A percentile compares a stretch with the other conserved stretches of the same genome.
These are phyloP conservation scores for Endocarpon pusillum DNA, from an alignment of 495 filamentous ascomycete genomes.

Conservation along the genomic window DNA sequence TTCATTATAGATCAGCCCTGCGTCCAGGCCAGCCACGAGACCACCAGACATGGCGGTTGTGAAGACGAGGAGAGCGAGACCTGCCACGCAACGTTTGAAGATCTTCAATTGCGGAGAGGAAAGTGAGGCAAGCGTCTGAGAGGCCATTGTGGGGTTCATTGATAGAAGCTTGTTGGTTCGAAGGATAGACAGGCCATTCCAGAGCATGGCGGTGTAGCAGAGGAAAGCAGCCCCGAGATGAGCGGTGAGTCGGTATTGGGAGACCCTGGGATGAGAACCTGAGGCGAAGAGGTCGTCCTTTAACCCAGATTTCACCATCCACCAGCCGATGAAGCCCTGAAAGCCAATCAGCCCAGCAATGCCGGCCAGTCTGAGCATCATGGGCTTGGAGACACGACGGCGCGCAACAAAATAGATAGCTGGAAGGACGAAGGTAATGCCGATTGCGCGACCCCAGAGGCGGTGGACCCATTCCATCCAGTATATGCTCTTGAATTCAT, in stretches of 20 bases:
- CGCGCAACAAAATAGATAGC: constrained; percentile 75
- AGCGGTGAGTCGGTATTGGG: constrained; percentile 79
- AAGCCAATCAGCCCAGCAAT: constrained; percentile 84
- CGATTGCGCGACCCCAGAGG: constrained; percentile 86
- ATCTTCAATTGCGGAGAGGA: constrained; percentile 44
- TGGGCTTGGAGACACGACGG: constrained; percentile 57
- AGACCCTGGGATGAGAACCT: constrained; percentile 78
- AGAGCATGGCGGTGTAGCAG: constrained; percentile 86
- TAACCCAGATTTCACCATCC: constrained; percentile 96
- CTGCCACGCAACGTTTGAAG: constrained; percentile 57
- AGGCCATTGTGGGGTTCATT: constrained; percentile 37
- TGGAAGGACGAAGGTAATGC: constrained; percentile 74
- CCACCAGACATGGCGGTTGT: constrained; percentile 82
- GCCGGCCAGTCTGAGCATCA: constrained; percentile 60
- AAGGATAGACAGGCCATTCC: constrained; percentile 73
- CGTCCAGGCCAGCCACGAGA: constrained; percentile 86
- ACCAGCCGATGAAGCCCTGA: constrained; percentile 93
- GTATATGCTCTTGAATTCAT: constrained; percentile 96
- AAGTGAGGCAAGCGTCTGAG: constrained; percentile 39
- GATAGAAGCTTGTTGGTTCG: constrained; percentile 49
- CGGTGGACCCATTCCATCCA: constrained; percentile 99
- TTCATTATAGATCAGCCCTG: constrained; percentile 94
- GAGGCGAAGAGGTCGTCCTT: constrained; percentile 88
- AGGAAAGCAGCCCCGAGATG: constrained; percentile 81
- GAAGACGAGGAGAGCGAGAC: constrained; percentile 65